Percentiles rank a stretch among this genome's conserved stretches.
Evolutionary conservation across 176 grass and related monocot species (phyloP).

Genomic region (Leersia perrieri): DNA sequence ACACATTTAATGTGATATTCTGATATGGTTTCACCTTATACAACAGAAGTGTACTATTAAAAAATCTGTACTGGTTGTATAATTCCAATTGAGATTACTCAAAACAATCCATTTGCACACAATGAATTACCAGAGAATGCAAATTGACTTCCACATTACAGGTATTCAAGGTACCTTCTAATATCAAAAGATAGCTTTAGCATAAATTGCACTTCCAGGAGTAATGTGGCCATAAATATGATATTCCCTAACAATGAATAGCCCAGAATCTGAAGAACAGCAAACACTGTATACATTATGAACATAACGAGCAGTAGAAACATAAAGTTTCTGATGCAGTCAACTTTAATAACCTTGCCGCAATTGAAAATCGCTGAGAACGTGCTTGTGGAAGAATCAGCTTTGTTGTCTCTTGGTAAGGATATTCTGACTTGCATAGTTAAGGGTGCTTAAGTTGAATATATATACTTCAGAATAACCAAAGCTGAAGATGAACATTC

Average conservation of each 20-base stretch:
- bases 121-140: not conserved
- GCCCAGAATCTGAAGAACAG: slow-evolving; percentile 54
- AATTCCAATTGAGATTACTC: not conserved
- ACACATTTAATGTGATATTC: slow-evolving; percentile 19
- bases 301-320: not conserved
- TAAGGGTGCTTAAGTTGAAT: slow-evolving; percentile 36
- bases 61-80: not conserved
- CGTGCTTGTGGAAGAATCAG: slow-evolving; percentile 50
- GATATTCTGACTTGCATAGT: slow-evolving; percentile 79
- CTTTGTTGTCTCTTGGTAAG: slow-evolving; percentile 51
- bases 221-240: slow-evolving; percentile 57
- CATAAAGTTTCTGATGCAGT: not conserved
- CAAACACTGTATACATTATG: not conserved
- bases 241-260: slow-evolving; percentile 63
- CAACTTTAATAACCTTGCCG: slow-evolving; percentile 47
- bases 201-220: slow-evolving; percentile 56
- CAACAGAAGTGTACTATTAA: not conserved
- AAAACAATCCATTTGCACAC: not conserved
- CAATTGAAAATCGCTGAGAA: slow-evolving; percentile 55
- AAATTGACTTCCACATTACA: slow-evolving; percentile 2
- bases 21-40: not conserved
- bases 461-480: slow-evolving; percentile 8
- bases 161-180: slow-evolving; percentile 47
- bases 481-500: not conserved
- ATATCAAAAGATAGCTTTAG: slow-evolving; percentile 54